Evolutionary conservation across 495 filamentous ascomycete genomes (phyloP), one percentile per base, ranked within the genome.

Genomic region (Penicillium cinerascens): DNA sequence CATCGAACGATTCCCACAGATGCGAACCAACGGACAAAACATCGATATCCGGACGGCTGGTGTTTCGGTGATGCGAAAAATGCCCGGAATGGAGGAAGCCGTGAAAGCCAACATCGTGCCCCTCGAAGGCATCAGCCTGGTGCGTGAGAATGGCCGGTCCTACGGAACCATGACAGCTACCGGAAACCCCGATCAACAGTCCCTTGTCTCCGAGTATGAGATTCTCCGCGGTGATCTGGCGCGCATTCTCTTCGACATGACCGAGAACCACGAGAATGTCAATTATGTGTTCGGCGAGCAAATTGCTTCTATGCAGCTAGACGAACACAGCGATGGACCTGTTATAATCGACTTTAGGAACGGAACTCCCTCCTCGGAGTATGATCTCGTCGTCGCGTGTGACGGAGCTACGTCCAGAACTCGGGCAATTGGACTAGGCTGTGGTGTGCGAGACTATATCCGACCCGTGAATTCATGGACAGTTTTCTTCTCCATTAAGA

Each of bases 141-240:
- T 83, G 16, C 46, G 71, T 49, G 48, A 57, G 2, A 29, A 69
- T 9, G 77, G 73, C 36, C 52, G 54, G 38, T 50, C 55, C 2
- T 64, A 55, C 48, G 79, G 66, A 7, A 75, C 52, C 47, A 67
- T 82, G 26, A 68, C 43, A 17, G 64, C 74, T n/a, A 67, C 70
- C 10, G 76, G 72, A 22, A 56, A 66, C 46, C 59, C 72, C 1
- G 68, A 72, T 21, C 55, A 55, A 36, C 77, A 82, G 64, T 64
- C 59, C 33, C 62, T 79, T 2, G 69, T 75, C 7, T 77, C 75
- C 6, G 81, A 84, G 59, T 83, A 66, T 48, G 82, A 84, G 62
- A 78, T 85, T 36, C 70, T 82, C 54, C 61, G 82, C 4, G 80
- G 78, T 2, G 74, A 82, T 48, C 48, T 85, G 22, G 70, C 67